Evolutionary conservation across 495 filamentous ascomycete genomes (phyloP), one percentile per base, ranked within the genome.

Genomic region (Parachaetomium inaequale): DNA sequence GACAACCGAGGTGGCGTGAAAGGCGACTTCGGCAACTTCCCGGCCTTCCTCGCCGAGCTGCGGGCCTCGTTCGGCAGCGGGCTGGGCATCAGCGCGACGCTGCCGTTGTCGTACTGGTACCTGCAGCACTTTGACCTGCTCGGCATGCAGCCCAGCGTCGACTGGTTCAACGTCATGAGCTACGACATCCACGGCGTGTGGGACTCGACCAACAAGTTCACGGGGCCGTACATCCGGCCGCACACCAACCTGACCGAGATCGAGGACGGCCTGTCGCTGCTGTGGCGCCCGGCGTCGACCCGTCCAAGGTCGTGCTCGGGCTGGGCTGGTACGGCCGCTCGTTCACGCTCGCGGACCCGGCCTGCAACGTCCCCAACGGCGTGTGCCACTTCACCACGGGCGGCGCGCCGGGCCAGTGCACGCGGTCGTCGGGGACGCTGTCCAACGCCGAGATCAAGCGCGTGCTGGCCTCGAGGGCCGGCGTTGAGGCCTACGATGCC

Each of bases 181-280:
- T 84, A 83, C 64, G 78, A 82, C 59, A n/a, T 72, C 14, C 72
- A 81, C 55, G 77, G 76, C 0, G 59, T 54, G 2, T 77, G 77
- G 75, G 70, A 76, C 34, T 21, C 11, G 15, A 29, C 23, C 1
- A 47, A 46, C 17, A 65, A 66, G 29, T 50, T 34, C 15, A 74
- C 72, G 19, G 78, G 77, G 12, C 45, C 54, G 11, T 55, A 69
- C 32, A 66, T 81, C 14, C 57, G 66, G 0, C 72, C 71, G 0
- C 84, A 87, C 61, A 83, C 82, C 1, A 85, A 87, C 59, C 55
- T 84, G 0, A 84, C 82, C 1, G 84, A 85, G 65, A 85, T 87
- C 62, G 62, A 81, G 11, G 19, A 60, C 0, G 73, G 71, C 0
- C 19, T 80, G 1, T 66, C 82, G 14, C 75, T 85, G 0, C 63